Percentiles rank a stretch among this genome's conserved stretches.
Evolutionary conservation across 2,329 filamentous ascomycete species (phyloP).

Genomic region (Penicillium brevicompactum): DNA sequence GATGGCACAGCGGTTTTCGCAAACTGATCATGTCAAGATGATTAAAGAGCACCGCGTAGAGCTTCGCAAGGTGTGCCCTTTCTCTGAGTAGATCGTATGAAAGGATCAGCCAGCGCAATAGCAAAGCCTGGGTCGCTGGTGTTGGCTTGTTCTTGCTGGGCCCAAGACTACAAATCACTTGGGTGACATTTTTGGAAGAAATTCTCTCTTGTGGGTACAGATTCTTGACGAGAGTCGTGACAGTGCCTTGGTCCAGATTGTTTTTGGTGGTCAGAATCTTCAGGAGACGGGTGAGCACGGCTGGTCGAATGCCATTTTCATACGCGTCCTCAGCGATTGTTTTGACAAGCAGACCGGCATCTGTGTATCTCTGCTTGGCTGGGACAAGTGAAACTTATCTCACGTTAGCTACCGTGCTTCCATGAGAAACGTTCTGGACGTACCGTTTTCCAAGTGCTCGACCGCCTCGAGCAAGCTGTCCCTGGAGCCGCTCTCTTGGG

Average conservation of each 20-base stretch:
- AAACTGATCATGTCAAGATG: slow-evolving; percentile 78
- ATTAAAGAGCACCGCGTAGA: slow-evolving; percentile 78
- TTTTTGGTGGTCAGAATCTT: slow-evolving; percentile 67
- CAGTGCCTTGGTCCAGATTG: slow-evolving; percentile 74
- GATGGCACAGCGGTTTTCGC: slow-evolving; percentile 70
- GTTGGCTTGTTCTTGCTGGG: slow-evolving; percentile 76
- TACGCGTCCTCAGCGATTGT: slow-evolving; percentile 65
- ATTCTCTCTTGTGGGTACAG: slow-evolving; percentile 73
- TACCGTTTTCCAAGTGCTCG: slow-evolving; percentile 43
- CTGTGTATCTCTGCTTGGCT: slow-evolving; percentile 65
- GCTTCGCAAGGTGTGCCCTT: slow-evolving; percentile 63
- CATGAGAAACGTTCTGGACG: neutral
- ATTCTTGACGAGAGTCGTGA: slow-evolving; percentile 69
- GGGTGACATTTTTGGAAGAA: slow-evolving; percentile 62
- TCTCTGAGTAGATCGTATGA: slow-evolving; percentile 72
- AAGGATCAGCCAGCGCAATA: slow-evolving; percentile 78
- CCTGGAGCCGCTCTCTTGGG: slow-evolving; percentile 13
- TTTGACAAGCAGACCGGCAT: slow-evolving; percentile 66
- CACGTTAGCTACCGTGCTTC: neutral
- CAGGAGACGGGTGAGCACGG: slow-evolving; percentile 64
- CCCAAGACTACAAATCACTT: slow-evolving; percentile 72
- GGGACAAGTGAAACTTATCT: slow-evolving; percentile 48
- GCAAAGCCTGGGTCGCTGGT: slow-evolving; percentile 66
- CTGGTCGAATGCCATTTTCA: slow-evolving; percentile 66
- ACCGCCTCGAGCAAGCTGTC: slow-evolving; percentile 35